phyloP scores from a whole-genome alignment of 2,329 filamentous ascomycete species.

The Hymenoscyphus linearis region DNA sequence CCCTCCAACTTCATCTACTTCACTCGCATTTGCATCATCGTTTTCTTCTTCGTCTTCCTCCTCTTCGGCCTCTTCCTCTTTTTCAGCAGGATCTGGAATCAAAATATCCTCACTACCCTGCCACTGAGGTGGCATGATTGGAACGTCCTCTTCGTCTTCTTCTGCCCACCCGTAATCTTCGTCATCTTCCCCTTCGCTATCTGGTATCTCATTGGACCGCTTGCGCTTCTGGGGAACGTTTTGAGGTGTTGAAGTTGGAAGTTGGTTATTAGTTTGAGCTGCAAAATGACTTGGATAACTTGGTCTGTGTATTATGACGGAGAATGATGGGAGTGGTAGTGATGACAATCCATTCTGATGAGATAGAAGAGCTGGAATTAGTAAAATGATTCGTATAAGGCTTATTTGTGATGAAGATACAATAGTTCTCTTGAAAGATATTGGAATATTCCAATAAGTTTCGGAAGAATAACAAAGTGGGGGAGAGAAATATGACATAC shows the following conservation, averaged over 20 bases:
- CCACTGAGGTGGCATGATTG: slow-evolving; percentile 59
- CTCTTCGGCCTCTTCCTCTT: slow-evolving; percentile 17
- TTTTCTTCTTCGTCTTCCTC: slow-evolving; percentile 13
- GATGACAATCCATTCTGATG: slow-evolving; percentile 14
- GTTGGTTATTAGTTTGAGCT: neutral
- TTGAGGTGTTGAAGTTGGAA: slow-evolving; percentile 14
- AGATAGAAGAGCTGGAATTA: neutral
- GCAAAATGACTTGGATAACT: neutral
- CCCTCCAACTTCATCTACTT: slow-evolving; percentile 1
- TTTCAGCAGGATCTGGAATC: slow-evolving; percentile 31
- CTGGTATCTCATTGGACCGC: slow-evolving; percentile 53
- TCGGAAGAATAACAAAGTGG: neutral
- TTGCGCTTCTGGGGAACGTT: slow-evolving; percentile 55
- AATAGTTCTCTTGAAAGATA: no score
- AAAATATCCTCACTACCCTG: slow-evolving; percentile 62
- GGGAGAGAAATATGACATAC: slow-evolving; percentile 14
- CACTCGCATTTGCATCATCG: neutral
- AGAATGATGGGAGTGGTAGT: slow-evolving; percentile 9
- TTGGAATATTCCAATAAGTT: no score
- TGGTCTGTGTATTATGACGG: slow-evolving; percentile 4
- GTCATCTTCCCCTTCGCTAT: slow-evolving; percentile 54
- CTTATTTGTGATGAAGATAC: no score
- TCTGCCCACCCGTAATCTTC: slow-evolving; percentile 71
- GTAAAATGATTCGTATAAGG: no score
- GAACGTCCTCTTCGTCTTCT: slow-evolving; percentile 56